Conservation (phyloP, 2,329 filamentous ascomycete species). For the Raffaelea ambrosiae region DNA sequence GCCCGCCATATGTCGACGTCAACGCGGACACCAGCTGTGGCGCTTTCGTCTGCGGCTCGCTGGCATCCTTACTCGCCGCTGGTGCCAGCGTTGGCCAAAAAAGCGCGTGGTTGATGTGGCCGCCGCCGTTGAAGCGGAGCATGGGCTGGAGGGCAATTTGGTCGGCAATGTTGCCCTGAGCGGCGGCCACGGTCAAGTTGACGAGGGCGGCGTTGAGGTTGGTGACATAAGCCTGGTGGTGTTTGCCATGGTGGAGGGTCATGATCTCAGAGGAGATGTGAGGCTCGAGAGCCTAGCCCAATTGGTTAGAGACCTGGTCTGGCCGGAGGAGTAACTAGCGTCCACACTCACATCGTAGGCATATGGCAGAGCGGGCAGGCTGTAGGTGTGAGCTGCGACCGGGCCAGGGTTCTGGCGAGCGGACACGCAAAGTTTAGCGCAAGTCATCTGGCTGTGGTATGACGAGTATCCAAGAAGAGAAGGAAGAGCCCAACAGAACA, state of each 20-base stretch:
- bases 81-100: slow-evolving; percentile 67
- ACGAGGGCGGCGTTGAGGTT: slow-evolving; percentile 73
- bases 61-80: slow-evolving; percentile 45
- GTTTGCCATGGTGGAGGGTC: slow-evolving; percentile 90
- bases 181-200: slow-evolving; percentile 52
- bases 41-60: slow-evolving; percentile 36
- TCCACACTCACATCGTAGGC: slow-evolving; percentile 21
- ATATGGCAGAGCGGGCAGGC: slow-evolving; percentile 21
- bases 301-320: too few species aligned
- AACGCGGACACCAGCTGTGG: slow-evolving; percentile 49
- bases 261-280: slow-evolving; percentile 81
- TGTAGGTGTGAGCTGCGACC: slow-evolving; percentile 10
- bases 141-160: slow-evolving; percentile 54
- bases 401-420: background rate
- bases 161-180: slow-evolving; percentile 43
- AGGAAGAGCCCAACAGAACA: too few species aligned
- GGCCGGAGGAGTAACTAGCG: too few species aligned
- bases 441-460: too few species aligned
- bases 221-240: slow-evolving; percentile 90
- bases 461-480: too few species aligned
- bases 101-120: slow-evolving; percentile 58
- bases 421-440: too few species aligned
- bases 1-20: slow-evolving; percentile 53
- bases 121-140: slow-evolving; percentile 60
- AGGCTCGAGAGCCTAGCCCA: slow-evolving; percentile 45